Percentiles rank a stretch among this genome's conserved stretches.
Evolutionary conservation across 768 basidiomycete genomes (phyloP).

Genomic region (Gelatoporia subvermispora): DNA sequence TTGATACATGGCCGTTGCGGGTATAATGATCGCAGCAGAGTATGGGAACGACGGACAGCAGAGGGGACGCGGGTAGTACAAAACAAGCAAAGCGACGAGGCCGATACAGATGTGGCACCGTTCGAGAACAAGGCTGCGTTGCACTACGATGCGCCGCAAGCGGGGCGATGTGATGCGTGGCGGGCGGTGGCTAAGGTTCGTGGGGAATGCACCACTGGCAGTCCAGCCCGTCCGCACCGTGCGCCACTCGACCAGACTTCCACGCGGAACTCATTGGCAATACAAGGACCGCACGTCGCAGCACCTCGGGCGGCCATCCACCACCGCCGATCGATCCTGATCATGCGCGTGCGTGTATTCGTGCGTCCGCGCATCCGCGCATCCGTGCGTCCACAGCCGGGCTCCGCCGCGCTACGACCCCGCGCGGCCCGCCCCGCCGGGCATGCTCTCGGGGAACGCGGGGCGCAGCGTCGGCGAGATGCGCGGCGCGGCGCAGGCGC

Average conservation of each 20-base stretch:
- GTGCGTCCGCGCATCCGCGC: too few species aligned
- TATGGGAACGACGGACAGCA: neutral
- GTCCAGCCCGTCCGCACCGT: neutral
- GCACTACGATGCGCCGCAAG: neutral
- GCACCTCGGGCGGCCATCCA: too few species aligned
- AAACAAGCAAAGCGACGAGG: neutral
- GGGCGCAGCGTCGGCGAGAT: constrained; percentile 16
- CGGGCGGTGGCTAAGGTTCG: too few species aligned
- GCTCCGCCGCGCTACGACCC: too few species aligned
- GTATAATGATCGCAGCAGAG: too few species aligned
- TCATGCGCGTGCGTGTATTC: too few species aligned
- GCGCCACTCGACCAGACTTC: neutral
- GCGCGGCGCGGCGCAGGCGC: constrained; percentile 1
- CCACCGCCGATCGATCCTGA: too few species aligned
- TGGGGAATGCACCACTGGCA: neutral
- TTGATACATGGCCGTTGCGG: too few species aligned
- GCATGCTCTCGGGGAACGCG: constrained; percentile 13
- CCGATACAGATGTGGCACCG: neutral
- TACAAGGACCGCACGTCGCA: too few species aligned
- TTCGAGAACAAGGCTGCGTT: neutral
- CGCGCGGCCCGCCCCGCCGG: neutral
- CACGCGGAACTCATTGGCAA: too few species aligned
- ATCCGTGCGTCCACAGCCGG: too few species aligned
- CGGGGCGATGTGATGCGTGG: neutral
- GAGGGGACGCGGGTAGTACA: neutral